Percentiles rank a stretch among this genome's conserved stretches.
phyloP scores from a whole-genome alignment of 108 stramenopile genomes.

The Discostella stelligeroides region DNA sequence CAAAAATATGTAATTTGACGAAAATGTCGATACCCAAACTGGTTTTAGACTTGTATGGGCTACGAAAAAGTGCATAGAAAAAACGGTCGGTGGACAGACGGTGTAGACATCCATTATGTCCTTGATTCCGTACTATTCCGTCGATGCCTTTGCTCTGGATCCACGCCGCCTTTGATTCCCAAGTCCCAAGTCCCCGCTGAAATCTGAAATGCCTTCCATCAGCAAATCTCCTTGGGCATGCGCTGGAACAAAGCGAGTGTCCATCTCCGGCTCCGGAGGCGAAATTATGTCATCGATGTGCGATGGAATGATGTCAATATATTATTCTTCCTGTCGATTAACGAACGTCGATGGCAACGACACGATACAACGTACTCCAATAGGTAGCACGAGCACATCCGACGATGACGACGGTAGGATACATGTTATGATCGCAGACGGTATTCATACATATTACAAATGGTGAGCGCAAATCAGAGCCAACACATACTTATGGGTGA shows the following conservation, averaged over 20 bases:
- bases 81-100: too few species aligned
- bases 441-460: slow-evolving; percentile 37
- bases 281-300: slow-evolving; percentile 1
- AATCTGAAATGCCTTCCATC: slow-evolving; percentile 6
- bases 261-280: slow-evolving; percentile 25
- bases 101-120: too few species aligned
- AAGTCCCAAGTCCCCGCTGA: neutral
- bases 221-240: slow-evolving; percentile 9
- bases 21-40: too few species aligned
- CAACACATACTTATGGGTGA: too few species aligned
- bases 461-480: slow-evolving; percentile 25
- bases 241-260: slow-evolving; percentile 41
- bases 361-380: slow-evolving; percentile 9
- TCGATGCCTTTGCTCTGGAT: too few species aligned
- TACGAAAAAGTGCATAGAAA: too few species aligned
- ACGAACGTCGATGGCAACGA: neutral
- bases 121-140: too few species aligned
- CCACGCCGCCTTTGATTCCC: too few species aligned
- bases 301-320: slow-evolving; percentile 36
- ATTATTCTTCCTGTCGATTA: slow-evolving; percentile 5
- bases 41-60: too few species aligned
- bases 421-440: slow-evolving; percentile 45
- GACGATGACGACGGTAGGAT: slow-evolving; percentile 19
- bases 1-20: too few species aligned
- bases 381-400: neutral